Percentiles rank a stretch among this genome's conserved stretches.
Evolutionary conservation across 2,329 filamentous ascomycete species (phyloP).

Genomic region (Hypoxylon sp.): DNA sequence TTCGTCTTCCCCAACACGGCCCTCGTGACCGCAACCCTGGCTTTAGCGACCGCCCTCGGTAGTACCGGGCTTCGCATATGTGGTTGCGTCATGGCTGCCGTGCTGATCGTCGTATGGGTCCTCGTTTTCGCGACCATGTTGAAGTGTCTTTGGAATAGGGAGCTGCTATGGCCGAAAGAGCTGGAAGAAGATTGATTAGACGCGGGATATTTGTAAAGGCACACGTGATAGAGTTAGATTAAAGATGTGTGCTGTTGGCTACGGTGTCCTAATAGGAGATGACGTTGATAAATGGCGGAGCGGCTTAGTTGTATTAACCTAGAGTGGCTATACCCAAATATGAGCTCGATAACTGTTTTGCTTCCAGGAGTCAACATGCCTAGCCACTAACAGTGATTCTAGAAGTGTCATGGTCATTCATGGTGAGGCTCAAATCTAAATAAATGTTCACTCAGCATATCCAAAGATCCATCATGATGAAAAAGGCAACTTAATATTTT

Average conservation of each 20-base stretch:
- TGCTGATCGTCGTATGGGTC: constrained; percentile 77
- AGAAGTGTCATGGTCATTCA: no score
- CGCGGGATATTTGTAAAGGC: background rate
- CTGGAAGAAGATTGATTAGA: constrained; percentile 37
- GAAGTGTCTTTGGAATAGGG: constrained; percentile 72
- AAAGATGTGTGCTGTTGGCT: background rate
- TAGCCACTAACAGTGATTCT: no score
- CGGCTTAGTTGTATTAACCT: background rate
- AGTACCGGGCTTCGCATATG: constrained; percentile 74
- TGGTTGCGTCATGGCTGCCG: constrained; percentile 76
- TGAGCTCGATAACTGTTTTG: background rate
- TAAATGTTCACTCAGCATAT: background rate
- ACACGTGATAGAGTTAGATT: background rate
- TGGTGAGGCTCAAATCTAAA: no score
- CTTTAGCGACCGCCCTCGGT: constrained; percentile 74
- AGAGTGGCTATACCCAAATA: background rate
- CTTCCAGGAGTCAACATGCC: background rate
- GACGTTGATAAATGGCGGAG: background rate
- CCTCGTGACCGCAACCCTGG: constrained; percentile 79
- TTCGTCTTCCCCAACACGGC: constrained; percentile 88
- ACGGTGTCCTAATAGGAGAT: background rate
- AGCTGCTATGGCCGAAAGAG: constrained; percentile 86
- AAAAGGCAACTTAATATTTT: background rate
- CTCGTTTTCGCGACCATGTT: constrained; percentile 80
- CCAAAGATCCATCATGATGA: background rate